Conservation (phyloP, 305 asterid species). For the Rubia balearica region DNA sequence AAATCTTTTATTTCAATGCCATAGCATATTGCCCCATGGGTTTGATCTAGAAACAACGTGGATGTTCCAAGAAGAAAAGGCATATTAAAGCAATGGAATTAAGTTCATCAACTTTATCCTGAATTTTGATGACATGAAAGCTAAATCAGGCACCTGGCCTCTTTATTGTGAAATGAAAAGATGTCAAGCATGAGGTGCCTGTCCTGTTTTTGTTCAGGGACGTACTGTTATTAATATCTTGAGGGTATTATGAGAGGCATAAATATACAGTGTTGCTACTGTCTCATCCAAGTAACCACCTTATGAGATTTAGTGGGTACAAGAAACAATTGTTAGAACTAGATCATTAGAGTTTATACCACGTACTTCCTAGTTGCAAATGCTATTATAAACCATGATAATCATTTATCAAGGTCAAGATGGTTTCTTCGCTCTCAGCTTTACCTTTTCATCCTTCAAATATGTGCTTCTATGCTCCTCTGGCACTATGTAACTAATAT, state of each 20-base stretch:
- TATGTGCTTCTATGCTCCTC: slow-evolving; percentile 4
- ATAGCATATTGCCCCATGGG: neutral
- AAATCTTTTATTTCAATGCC: neutral
- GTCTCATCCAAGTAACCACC: neutral
- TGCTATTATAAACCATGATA: neutral
- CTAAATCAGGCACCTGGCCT: neutral
- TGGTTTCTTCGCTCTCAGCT: neutral
- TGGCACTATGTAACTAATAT: slow-evolving; percentile 2
- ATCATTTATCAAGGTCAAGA: neutral
- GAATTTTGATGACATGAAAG: neutral
- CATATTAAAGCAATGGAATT: neutral
- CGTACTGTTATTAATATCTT: neutral
- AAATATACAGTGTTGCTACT: neutral
- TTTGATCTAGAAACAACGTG: neutral
- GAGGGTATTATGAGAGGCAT: neutral
- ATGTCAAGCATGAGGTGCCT: neutral
- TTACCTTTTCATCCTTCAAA: neutral
- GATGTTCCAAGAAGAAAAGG: neutral
- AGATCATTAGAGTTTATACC: neutral
- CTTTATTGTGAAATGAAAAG: neutral
- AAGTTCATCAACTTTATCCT: neutral
- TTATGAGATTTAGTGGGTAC: neutral
- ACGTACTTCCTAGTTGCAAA: neutral
- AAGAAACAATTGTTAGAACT: neutral
- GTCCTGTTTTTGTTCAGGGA: neutral